Conservation (phyloP, 1,284 basidiomycete species). For the Microbotryomycetes sp. region DNA sequence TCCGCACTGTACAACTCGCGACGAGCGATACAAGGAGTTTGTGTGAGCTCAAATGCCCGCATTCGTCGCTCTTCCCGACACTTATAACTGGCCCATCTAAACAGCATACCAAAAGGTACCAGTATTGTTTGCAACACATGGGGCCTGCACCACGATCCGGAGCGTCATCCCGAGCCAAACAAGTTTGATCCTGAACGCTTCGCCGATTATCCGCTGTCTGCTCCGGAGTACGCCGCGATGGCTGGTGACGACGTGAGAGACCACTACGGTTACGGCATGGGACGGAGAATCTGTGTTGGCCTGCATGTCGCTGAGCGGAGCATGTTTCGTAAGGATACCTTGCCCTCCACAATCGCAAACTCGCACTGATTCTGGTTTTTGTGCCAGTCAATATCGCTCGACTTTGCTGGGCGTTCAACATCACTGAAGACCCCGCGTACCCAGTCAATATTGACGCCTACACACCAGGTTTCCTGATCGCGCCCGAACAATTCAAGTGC, state of each 20-base stretch:
- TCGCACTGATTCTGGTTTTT: not conserved
- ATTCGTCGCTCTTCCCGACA: not conserved
- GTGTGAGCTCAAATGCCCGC: not conserved
- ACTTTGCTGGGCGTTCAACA: constrained; percentile 10
- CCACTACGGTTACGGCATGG: constrained; percentile 12
- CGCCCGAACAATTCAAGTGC: constrained; percentile 2
- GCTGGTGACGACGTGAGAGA: constrained; percentile 6
- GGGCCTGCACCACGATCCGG: constrained; percentile 14
- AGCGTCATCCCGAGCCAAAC: constrained; percentile 16
- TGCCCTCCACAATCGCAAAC: not conserved
- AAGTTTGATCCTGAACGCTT: constrained; percentile 15
- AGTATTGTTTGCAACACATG: constrained; percentile 15
- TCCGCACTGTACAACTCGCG: constrained; percentile 1
- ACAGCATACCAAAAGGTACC: constrained; percentile 9
- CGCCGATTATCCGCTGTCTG: constrained; percentile 1
- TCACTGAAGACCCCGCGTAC: not conserved
- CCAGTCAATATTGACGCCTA: constrained; percentile 8
- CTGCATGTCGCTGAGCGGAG: not conserved
- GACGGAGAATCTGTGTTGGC: constrained; percentile 8
- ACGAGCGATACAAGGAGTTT: constrained; percentile 10
- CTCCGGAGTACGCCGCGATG: constrained; percentile 11
- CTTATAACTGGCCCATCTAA: not conserved
- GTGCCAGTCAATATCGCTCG: constrained; percentile 11
- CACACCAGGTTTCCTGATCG: constrained; percentile 6
- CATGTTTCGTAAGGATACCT: not conserved